Evolutionary conservation across 1,284 basidiomycete genomes (phyloP), one percentile per base, ranked within the genome.

Genomic region (Puccinia novopanici): DNA sequence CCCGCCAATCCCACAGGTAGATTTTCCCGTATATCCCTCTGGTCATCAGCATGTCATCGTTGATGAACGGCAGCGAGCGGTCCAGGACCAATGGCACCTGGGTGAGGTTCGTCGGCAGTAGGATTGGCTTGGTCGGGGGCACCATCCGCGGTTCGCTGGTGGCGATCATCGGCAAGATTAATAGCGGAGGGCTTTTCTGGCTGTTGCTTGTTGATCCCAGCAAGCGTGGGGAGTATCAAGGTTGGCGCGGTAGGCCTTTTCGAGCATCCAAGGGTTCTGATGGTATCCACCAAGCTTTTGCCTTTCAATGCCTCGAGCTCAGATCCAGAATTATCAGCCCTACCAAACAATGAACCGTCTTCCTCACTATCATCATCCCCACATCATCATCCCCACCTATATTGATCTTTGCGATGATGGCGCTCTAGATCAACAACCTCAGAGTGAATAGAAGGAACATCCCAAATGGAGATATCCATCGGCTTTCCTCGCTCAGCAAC

Each of bases 1-100:
- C 90, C 81, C 96, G 88, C 83, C 91, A 89, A 85, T 99, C 96
- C 91, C 95, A 96, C 9, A 99, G 86, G 50, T 95, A 90, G n/a
- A 97, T 90, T 85, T 97, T 93, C 0, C 97, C 96, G 83, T 98
- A 95, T 82, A 98, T 92, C 10, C 91, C 92, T 34, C 92, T 91
- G 3, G 94, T 95, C 89, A 99, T 89, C 59, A 99, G 86, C 54
- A 97, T 86, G 85, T 98, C 93, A 4, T 91, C 91, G 93, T 22
- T 88, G 86, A 30, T 88, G 59, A 83, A 79, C 76, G 83, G 78
- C 40, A 86, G 80, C 13, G 86, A 83, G 8, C 83, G 82, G 59
- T 86, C 83, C 82, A 82, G 84, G 52, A 84, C 84, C 57, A 84
- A 86, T 84, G 48, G 82, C 6, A 79, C 77, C 22, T 57, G 68